Evolutionary conservation across 164 flowering plant genomes (phyloP).

Genomic region (Tetrastigma voinierianum): DNA sequence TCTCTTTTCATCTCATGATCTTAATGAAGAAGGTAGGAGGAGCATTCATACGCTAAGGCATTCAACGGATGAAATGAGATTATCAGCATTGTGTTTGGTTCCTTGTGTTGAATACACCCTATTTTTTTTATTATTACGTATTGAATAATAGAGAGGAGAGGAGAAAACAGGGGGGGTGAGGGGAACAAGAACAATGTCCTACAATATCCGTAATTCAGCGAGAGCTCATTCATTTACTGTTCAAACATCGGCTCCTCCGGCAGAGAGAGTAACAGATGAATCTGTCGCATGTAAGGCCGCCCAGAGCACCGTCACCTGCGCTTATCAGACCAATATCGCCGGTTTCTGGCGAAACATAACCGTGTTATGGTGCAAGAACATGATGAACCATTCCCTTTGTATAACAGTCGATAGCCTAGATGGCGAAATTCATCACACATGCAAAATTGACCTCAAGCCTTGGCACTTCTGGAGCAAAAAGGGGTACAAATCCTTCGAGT

Average conservation of each 20-base stretch:
- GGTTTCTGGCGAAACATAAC: slow-evolving; percentile 52
- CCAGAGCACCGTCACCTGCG: slow-evolving; percentile 58
- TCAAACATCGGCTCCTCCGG: slow-evolving; percentile 10
- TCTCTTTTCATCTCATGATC: no score
- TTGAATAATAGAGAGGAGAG: no score
- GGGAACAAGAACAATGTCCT: not conserved
- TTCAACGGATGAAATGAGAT: no score
- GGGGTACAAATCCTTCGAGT: slow-evolving; percentile 72
- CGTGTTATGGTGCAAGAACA: slow-evolving; percentile 50
- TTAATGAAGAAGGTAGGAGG: no score
- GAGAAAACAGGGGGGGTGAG: no score
- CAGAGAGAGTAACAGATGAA: slow-evolving; percentile 32
- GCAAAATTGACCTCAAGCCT: slow-evolving; percentile 89
- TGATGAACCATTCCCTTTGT: slow-evolving; percentile 49
- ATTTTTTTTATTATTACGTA: no score
- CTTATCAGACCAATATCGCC: slow-evolving; percentile 43
- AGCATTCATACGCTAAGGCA: no score
- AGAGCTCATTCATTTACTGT: slow-evolving; percentile 13
- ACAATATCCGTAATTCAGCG: not conserved
- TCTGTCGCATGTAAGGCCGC: slow-evolving; percentile 33
- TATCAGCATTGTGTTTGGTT: no score
- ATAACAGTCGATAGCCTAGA: slow-evolving; percentile 33
- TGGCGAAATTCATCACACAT: slow-evolving; percentile 39
- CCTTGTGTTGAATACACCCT: no score
- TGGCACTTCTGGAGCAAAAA: slow-evolving; percentile 96